Percentiles rank a stretch among this genome's conserved stretches.
Conservation (phyloP, 129 eudicot species). For the Oenanthe sinensis region DNA sequence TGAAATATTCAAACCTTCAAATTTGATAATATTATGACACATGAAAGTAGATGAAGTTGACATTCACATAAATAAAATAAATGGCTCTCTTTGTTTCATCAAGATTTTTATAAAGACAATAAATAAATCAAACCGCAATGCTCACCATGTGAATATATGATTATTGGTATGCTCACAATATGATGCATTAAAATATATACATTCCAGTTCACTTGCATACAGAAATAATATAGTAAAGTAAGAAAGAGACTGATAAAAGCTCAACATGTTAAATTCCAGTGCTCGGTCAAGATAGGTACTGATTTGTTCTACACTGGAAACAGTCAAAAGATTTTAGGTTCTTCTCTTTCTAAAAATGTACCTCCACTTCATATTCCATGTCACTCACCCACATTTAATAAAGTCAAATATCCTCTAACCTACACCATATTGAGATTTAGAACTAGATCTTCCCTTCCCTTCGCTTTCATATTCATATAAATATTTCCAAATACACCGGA, state of each 20-base stretch:
- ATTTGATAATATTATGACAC: too few relatives aligned
- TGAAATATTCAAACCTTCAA: too few relatives aligned
- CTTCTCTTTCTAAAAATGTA: neutral
- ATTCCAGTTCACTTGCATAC: too few relatives aligned
- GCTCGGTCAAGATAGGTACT: too few relatives aligned
- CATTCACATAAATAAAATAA: neutral
- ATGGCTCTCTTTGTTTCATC: neutral
- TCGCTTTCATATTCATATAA: neutral
- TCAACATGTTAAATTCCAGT: too few relatives aligned
- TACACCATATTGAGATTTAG: neutral
- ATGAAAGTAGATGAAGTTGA: neutral
- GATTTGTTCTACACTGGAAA: too few relatives aligned
- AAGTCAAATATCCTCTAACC: neutral
- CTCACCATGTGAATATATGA: neutral
- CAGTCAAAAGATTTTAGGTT: neutral
- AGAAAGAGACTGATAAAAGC: too few relatives aligned
- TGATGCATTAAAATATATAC: too few relatives aligned
- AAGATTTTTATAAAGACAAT: too few relatives aligned
- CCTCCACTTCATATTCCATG: neutral
- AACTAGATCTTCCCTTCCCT: neutral
- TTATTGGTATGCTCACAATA: neutral
- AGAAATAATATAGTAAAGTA: too few relatives aligned
- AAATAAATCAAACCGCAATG: neutral
- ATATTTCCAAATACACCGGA: neutral
- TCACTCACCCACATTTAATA: neutral